Evolutionary conservation across 2,329 filamentous ascomycete genomes (phyloP).

Genomic region (Fusarium irregulare): DNA sequence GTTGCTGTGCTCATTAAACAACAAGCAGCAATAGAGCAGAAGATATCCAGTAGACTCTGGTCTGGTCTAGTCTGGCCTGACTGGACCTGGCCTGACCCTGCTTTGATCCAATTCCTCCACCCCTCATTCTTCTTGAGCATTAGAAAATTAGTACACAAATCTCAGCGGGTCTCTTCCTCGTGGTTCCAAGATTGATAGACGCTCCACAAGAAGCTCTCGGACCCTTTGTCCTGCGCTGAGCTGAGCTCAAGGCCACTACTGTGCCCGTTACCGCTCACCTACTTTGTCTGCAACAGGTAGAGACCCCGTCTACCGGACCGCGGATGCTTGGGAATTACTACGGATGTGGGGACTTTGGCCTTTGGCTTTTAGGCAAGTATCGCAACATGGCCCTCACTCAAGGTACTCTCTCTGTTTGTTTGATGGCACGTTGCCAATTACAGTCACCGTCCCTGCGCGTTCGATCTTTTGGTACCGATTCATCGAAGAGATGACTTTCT

Average conservation of each 20-base stretch:
- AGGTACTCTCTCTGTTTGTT: not conserved
- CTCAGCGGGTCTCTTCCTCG: constrained; percentile 24
- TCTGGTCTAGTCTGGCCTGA: constrained; percentile 10
- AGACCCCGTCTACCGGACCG: constrained; percentile 19
- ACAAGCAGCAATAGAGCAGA: not conserved
- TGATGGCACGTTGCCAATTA: constrained; percentile 15
- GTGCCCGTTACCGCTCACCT: constrained; percentile 18
- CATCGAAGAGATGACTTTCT: not conserved
- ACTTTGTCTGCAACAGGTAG: constrained; percentile 25
- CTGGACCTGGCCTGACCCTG: constrained; percentile 12
- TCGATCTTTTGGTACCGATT: not conserved
- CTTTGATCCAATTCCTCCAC: constrained; percentile 7
- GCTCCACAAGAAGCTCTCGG: constrained; percentile 35
- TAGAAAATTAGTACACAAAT: constrained; percentile 7
- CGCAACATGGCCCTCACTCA: constrained; percentile 19
- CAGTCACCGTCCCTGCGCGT: constrained; percentile 5
- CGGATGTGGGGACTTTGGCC: constrained; percentile 5
- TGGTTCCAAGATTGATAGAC: constrained; percentile 26
- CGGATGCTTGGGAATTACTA: constrained; percentile 10
- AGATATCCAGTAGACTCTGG: constrained; percentile 5
- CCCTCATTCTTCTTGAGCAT: constrained; percentile 4
- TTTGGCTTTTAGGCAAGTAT: constrained; percentile 19
- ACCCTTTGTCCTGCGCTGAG: constrained; percentile 32
- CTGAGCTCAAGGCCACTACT: constrained; percentile 18
- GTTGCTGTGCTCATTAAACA: not conserved